Evolutionary conservation across 495 filamentous ascomycete species (phyloP).

Genomic region (Chaetomium tenue): DNA sequence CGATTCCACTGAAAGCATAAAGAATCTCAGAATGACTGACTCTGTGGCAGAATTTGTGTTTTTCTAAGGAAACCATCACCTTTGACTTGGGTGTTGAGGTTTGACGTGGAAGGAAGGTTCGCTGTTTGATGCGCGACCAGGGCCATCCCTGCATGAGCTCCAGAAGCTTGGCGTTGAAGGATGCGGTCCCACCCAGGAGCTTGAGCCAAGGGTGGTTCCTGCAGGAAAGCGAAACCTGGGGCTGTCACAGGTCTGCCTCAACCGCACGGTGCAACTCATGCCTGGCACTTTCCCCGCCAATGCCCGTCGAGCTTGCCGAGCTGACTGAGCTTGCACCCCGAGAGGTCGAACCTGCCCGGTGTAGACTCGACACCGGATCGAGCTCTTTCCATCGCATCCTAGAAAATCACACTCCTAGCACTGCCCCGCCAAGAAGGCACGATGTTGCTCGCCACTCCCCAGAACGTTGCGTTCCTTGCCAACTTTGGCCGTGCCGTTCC

Average conservation of each 20-base stretch:
- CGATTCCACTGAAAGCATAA: no score
- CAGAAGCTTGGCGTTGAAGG: slow-evolving; percentile 9
- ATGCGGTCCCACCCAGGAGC: slow-evolving; percentile 2
- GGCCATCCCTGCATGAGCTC: slow-evolving; percentile 20
- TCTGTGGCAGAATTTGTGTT: no score
- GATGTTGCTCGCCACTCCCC: not conserved
- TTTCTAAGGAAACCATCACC: not conserved
- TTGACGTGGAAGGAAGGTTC: not conserved
- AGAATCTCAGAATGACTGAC: no score
- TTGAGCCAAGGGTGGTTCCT: slow-evolving; percentile 18
- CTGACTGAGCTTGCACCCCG: slow-evolving; percentile 3
- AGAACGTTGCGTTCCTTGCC: no score
- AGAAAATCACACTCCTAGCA: not conserved
- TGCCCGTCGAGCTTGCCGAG: slow-evolving; percentile 8
- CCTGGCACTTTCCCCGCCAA: slow-evolving; percentile 18
- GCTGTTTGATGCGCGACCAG: slow-evolving; percentile 25
- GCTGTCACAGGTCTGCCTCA: slow-evolving; percentile 35
- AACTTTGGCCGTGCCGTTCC: no score
- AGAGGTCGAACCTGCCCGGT: slow-evolving; percentile 9
- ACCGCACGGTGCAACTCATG: slow-evolving; percentile 33
- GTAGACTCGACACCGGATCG: slow-evolving; percentile 28
- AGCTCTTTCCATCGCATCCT: slow-evolving; percentile 27
- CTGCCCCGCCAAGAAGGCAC: not conserved
- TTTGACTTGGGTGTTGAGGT: not conserved
- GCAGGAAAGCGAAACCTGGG: slow-evolving; percentile 31